Evolutionary conservation across 768 basidiomycete genomes (phyloP), one percentile per base, ranked within the genome.

Genomic region (Pulveroboletus sp.): DNA sequence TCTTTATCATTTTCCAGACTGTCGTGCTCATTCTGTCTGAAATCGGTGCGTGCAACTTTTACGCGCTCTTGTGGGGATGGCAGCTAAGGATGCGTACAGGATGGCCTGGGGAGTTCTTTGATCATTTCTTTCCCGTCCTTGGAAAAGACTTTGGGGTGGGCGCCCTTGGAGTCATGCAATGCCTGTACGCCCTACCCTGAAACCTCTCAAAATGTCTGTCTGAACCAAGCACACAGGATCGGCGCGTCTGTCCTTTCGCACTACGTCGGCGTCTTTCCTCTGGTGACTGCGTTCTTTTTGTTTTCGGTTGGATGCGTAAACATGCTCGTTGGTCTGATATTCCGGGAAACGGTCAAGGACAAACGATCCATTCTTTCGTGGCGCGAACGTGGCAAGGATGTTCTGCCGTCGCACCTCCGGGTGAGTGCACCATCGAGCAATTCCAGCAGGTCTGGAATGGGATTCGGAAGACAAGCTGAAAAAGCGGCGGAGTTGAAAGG

Each of bases 91-190:
- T 0, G 19, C n/a, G 16, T 27, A 12, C 25, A 60, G 80, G 84
- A 58, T 87, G 90, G 84, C 91, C 91, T 10, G 69, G 75, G 39
- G 60, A 69, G 12, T 87, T 92, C 75, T 94, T 95, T 69, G 81
- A 87, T 56, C 80, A 80, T n/a, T 94, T 81, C 73, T 87, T 95
- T 72, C 94, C 94, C 25, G 85, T 95, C 38, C 81, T 97, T n/a
- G 93, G 94, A 16, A 75, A 75, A 9, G 74, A 80, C 45, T 94
- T 94, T 64, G 93, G 94, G 38, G 75, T 94, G 14, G 94, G 93
- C 33, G 81, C 90, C 17, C 77, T 95, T 16, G 94, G 94, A 16
- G 80, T 91, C 49, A 87, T 94, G 71, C 87, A 95, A 69, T 80
- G 82, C 71, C 74, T 94, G 84, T 88, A 64, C 62, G 84, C 73